A percentile compares a stretch with the other conserved stretches of the same genome.
These are phyloP conservation scores for Globisporangium emineosum DNA, from an alignment of 352 stramenopile species.

Conservation along the genomic window DNA sequence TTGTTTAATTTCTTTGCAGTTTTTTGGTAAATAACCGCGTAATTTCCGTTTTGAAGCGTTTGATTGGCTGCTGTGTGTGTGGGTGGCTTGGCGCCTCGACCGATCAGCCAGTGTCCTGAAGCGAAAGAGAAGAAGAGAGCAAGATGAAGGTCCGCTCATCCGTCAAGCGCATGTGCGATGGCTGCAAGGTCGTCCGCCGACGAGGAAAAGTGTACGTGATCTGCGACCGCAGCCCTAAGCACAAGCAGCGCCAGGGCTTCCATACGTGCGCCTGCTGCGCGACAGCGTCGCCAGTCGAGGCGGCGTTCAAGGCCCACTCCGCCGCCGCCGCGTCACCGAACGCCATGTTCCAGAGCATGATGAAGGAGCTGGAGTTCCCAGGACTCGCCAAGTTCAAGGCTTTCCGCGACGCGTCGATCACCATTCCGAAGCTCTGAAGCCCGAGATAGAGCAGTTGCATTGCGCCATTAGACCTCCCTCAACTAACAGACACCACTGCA, in stretches of 20 bases:
- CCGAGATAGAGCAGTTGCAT: conserved; percentile 3
- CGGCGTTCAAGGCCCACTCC: conserved; percentile 16
- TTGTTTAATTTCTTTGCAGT: no score
- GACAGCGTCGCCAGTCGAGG: conserved; percentile 21
- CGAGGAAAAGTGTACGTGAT: conserved; percentile 88
- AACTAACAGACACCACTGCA: background rate
- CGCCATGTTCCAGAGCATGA: conserved; percentile 89
- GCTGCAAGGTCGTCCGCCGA: conserved; percentile 89
- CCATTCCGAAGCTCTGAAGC: conserved; percentile 64
- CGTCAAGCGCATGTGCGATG: conserved; percentile 90
- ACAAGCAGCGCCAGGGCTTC: conserved; percentile 94
- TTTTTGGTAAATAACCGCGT: no score
- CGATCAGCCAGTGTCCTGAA: no score
- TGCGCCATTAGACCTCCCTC: conserved; percentile 3
- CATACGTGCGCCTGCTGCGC: conserved; percentile 61
- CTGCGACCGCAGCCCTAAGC: conserved; percentile 89
- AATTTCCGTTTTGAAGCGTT: no score
- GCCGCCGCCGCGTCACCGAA: conserved; percentile 75
- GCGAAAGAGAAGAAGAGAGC: conserved; percentile 18
- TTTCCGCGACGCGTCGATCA: conserved; percentile 70
- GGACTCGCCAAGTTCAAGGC: conserved; percentile 70
- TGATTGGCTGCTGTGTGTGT: no score
- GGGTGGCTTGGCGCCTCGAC: no score
- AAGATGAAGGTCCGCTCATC: conserved; percentile 91
- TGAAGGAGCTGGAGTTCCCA: conserved; percentile 94